Base-by-base conservation (phyloP, 2,329 filamentous ascomycete genomes). In the Epichloe uncinata region DNA sequence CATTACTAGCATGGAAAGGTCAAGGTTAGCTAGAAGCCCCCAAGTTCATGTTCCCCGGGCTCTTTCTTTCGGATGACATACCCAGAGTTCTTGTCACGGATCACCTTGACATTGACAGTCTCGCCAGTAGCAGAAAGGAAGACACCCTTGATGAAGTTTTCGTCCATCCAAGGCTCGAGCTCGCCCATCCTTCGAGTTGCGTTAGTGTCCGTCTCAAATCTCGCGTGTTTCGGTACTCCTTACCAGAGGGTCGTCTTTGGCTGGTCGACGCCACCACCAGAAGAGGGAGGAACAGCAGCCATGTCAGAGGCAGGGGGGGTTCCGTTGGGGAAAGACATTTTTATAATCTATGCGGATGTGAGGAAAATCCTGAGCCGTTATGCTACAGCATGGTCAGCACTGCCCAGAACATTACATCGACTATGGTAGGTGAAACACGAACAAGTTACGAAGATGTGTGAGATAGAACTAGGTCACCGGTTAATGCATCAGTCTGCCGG, bases 21-120 rank as follows among this genome's bases (percentile, higher is more conserved):
- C 13, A 42, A 5, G 26, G 30, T 48, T 42, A 48, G 46, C 34
- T 30, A 20, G 6, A n/a, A 38, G 16, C 2, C 20, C 35, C 20
- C 12, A 30, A 37, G 15, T 6, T 16, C 4, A 3, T 13, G 13
- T 15, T 46, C 30, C 37, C 33, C 18, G 20, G 15, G 16, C 30
- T 42, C 16, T n/a, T 48, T 26, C 9, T n/a, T 48, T 26, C 18
- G 20, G 1, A 16, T 2, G n/a, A 60, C 73, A 50, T 69, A 95
- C 89, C 91, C 93, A 65, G 91, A 96, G 69, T 95, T 95, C 71
- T 96, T 96, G 74, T 98, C 93, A 57, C 93, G 87, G 62, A 98
- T 98, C 78, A 98, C 95, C 80, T 98, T 98, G 60, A 98, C 93
- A 61, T 96, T 96, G 61, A 98, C 93, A 56, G 82, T 82, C 70